Conservation (phyloP, 139 green algal species). For the Volvox africanus region DNA sequence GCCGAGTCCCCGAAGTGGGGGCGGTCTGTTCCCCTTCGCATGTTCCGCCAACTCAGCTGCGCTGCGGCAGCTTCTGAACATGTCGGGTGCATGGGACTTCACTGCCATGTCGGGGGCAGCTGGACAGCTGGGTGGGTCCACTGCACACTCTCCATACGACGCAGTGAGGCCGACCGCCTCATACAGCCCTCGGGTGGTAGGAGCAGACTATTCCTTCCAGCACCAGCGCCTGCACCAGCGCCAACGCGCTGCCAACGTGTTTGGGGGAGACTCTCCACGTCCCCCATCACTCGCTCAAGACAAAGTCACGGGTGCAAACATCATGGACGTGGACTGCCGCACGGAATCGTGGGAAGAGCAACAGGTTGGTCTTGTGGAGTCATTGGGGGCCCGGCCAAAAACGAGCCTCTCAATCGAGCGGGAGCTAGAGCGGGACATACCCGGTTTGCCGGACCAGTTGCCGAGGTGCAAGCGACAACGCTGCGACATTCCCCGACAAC, state of each 20-base stretch:
- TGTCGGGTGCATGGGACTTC: background rate
- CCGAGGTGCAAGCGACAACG: conserved; percentile 14
- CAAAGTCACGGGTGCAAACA: no score
- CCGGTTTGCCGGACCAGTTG: background rate
- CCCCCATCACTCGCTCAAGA: no score
- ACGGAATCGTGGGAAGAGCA: no score
- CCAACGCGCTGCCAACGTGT: no score
- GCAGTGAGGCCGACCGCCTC: no score
- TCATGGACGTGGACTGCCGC: no score
- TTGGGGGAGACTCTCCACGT: no score
- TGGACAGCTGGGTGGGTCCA: background rate
- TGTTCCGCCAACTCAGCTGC: background rate
- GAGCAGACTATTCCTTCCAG: no score
- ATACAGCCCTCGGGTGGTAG: no score
- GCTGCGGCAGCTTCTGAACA: background rate
- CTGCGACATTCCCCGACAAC: background rate
- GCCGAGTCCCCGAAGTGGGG: background rate
- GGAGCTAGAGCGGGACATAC: background rate
- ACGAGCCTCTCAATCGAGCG: background rate
- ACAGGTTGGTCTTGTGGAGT: no score
- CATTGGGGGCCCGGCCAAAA: background rate
- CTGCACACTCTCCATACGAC: background rate
- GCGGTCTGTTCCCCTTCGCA: background rate
- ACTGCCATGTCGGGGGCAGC: background rate
- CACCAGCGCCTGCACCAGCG: no score